phyloP scores from a whole-genome alignment of 2,329 filamentous ascomycete genomes.

The Neopestalotiopsis sp. region DNA sequence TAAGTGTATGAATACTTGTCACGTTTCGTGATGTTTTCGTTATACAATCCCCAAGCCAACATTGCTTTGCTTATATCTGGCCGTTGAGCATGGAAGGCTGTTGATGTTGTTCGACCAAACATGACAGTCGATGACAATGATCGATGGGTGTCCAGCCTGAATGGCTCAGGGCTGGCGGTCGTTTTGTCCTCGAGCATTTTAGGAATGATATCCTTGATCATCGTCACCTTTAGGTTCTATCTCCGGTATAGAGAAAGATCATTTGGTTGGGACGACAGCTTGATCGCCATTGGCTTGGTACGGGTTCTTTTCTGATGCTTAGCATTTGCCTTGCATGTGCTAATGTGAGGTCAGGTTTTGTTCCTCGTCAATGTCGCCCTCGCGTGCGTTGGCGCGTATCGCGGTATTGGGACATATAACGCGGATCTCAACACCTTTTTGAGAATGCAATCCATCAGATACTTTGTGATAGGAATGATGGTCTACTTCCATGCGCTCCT shows the following conservation, averaged over 20 bases:
- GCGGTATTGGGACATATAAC: conserved; percentile 30
- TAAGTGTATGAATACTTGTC: too few relatives aligned
- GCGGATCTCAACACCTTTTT: conserved; percentile 30
- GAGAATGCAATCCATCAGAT: conserved; percentile 26
- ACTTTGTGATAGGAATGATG: conserved; percentile 34
- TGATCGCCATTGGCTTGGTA: conserved; percentile 24
- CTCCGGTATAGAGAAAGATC: conserved; percentile 18
- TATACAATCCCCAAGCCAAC: too few relatives aligned
- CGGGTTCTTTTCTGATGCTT: background rate
- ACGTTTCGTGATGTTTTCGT: background rate
- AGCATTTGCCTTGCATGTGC: background rate
- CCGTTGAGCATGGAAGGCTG: background rate
- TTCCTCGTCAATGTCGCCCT: conserved; percentile 18
- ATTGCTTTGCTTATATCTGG: background rate
- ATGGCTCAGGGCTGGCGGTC: conserved; percentile 18
- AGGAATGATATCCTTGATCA: conserved; percentile 21
- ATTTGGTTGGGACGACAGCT: conserved; percentile 23
- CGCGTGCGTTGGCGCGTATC: conserved; percentile 22
- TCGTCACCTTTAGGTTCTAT: conserved; percentile 18
- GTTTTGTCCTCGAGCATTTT: conserved; percentile 20
- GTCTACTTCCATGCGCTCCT: conserved; percentile 31
- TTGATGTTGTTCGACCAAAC: background rate
- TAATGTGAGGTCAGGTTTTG: background rate
- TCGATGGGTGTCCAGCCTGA: background rate
- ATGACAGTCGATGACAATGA: background rate